Percentiles rank a stretch among this genome's conserved stretches.
phyloP scores from a whole-genome alignment of 345 rosid species.

The Salix viminalis region DNA sequence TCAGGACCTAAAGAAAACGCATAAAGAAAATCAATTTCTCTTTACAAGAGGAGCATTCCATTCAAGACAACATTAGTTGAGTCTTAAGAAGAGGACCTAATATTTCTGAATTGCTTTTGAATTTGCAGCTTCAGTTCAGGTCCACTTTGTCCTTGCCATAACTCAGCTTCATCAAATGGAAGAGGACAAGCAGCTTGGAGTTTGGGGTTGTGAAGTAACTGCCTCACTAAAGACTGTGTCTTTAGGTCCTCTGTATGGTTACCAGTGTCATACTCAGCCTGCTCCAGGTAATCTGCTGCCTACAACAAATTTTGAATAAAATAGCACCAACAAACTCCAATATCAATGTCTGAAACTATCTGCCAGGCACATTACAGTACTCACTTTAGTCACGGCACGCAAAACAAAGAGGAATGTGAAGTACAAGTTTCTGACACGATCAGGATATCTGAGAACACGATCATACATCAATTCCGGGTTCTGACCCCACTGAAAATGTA shows the following conservation, averaged over 20 bases:
- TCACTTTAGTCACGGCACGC: conserved; percentile 82
- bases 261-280: conserved; percentile 83
- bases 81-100: conserved; percentile 49
- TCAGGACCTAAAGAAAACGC: not conserved
- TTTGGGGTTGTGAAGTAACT: conserved; percentile 63
- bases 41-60: not conserved
- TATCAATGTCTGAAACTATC: not conserved
- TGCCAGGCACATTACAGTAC: not conserved
- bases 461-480: conserved; percentile 76
- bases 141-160: conserved; percentile 93
- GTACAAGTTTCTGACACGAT: conserved; percentile 82
- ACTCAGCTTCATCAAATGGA: conserved; percentile 94
- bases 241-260: conserved; percentile 74
- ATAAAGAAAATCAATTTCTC: not conserved
- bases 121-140: conserved; percentile 82
- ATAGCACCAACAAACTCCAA: not conserved
- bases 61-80: not conserved
- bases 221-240: conserved; percentile 69
- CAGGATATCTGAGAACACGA: conserved; percentile 77
- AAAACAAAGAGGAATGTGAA: conserved; percentile 91
- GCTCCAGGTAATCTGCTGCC: conserved; percentile 45
- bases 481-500: conserved; percentile 73
- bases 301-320: not conserved
- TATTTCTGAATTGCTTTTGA: conserved; percentile 84
- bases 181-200: conserved; percentile 89